These are phyloP conservation scores for Fraxinus anomala DNA, from an alignment of 257 asterid genomes.

Conservation along the genomic window DNA sequence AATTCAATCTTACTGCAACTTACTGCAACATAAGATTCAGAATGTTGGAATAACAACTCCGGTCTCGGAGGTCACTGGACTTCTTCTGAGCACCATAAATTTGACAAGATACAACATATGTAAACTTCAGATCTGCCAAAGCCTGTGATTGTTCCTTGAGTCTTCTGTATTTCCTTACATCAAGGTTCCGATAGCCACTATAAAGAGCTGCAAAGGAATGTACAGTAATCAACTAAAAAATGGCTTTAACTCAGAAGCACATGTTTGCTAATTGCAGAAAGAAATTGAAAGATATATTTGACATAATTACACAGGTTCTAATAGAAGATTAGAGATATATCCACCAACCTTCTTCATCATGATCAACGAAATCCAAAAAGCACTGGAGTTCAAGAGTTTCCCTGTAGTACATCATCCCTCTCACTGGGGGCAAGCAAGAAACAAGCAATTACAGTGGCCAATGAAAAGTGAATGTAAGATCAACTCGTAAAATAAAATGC, in stretches of 20 bases:
- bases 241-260: neutral
- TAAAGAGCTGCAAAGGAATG: conserved; percentile 60
- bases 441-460: conserved; percentile 1
- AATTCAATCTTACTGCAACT: conserved; percentile 41
- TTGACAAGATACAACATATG: conserved; percentile 97
- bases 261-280: conserved; percentile 12
- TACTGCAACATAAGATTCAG: conserved; percentile 90
- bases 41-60: conserved; percentile 78
- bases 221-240: conserved; percentile 15
- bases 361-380: conserved; percentile 88
- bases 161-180: conserved; percentile 47
- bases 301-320: neutral
- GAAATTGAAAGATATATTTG: conserved; percentile 3
- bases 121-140: conserved; percentile 93
- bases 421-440: conserved; percentile 52
- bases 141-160: conserved; percentile 80
- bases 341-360: conserved; percentile 71
- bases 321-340: conserved; percentile 24
- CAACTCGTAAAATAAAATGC: conserved; percentile 17
- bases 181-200: conserved; percentile 81
- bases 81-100: conserved; percentile 93
- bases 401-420: conserved; percentile 99
- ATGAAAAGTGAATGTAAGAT: neutral
- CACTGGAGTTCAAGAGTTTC: conserved; percentile 92
- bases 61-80: conserved; percentile 68